Conservation (phyloP, 768 basidiomycete genomes). For the Hygrophoropsis aurantiaca region DNA sequence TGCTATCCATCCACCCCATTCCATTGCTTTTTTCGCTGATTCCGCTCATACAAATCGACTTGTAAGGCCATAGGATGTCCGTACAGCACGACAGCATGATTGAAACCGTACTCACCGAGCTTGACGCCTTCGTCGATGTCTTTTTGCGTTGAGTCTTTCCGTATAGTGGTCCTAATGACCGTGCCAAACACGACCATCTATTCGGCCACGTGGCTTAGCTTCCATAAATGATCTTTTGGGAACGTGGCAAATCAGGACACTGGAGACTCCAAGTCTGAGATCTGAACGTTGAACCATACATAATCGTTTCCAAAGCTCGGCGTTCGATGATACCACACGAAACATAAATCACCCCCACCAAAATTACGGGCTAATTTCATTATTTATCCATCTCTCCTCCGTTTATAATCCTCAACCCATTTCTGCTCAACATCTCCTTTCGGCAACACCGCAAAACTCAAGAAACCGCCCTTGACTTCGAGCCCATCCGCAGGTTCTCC, state of each 20-base stretch:
- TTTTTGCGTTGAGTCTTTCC: slow-evolving; percentile 15
- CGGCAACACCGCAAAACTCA: slow-evolving; percentile 77
- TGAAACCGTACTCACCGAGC: slow-evolving; percentile 61
- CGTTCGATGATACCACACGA: no score
- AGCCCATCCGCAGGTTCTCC: slow-evolving; percentile 72
- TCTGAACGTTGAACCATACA: no score
- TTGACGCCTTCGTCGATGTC: slow-evolving; percentile 58
- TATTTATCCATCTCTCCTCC: slow-evolving; percentile 41
- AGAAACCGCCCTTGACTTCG: slow-evolving; percentile 78
- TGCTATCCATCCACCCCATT: slow-evolving; percentile 57
- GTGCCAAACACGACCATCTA: slow-evolving; percentile 31
- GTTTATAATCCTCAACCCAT: slow-evolving; percentile 91
- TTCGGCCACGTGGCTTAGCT: neutral
- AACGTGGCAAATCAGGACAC: no score
- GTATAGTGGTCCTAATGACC: slow-evolving; percentile 7
- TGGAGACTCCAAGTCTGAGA: no score
- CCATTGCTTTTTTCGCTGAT: slow-evolving; percentile 22
- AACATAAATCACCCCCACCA: no score
- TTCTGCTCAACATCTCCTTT: slow-evolving; percentile 73
- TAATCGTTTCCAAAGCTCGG: no score
- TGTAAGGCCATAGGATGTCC: slow-evolving; percentile 17
- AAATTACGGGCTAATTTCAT: no score
- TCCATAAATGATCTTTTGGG: slow-evolving; percentile 1
- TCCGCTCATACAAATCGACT: slow-evolving; percentile 15
- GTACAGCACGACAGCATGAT: slow-evolving; percentile 17